Conservation (phyloP, 1,284 basidiomycete species). For the Ganoderma multipileum region DNA sequence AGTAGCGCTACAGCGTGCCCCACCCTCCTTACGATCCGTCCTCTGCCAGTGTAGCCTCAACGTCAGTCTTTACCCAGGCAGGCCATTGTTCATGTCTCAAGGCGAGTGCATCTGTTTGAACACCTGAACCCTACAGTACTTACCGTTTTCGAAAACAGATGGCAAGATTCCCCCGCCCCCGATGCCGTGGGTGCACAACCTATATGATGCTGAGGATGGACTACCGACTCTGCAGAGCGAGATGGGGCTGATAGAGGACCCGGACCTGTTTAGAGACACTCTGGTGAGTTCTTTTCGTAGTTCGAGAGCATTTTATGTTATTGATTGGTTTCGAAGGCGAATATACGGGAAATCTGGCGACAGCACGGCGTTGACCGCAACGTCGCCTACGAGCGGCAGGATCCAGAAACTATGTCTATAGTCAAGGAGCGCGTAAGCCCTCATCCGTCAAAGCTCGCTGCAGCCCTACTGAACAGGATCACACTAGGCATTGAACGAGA, state of each 20-base stretch:
- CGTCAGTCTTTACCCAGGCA: too few species aligned
- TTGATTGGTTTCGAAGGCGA: background rate
- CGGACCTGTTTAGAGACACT: background rate
- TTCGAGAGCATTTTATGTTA: background rate
- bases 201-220: background rate
- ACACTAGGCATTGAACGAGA: slow-evolving; percentile 2
- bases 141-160: background rate
- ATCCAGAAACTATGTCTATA: background rate
- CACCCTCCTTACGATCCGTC: too few species aligned
- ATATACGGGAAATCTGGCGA: slow-evolving; percentile 10
- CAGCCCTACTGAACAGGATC: too few species aligned
- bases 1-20: too few species aligned
- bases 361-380: slow-evolving; percentile 6
- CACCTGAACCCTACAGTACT: background rate
- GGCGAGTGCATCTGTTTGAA: background rate
- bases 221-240: background rate
- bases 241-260: background rate
- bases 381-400: slow-evolving; percentile 3
- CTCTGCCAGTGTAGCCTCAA: background rate
- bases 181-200: background rate
- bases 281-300: background rate
- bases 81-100: background rate
- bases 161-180: background rate
- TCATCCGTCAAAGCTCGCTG: too few species aligned
- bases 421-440: background rate